phyloP scores from a whole-genome alignment of 1,284 basidiomycete genomes.

The Cryptococcus sp. region DNA sequence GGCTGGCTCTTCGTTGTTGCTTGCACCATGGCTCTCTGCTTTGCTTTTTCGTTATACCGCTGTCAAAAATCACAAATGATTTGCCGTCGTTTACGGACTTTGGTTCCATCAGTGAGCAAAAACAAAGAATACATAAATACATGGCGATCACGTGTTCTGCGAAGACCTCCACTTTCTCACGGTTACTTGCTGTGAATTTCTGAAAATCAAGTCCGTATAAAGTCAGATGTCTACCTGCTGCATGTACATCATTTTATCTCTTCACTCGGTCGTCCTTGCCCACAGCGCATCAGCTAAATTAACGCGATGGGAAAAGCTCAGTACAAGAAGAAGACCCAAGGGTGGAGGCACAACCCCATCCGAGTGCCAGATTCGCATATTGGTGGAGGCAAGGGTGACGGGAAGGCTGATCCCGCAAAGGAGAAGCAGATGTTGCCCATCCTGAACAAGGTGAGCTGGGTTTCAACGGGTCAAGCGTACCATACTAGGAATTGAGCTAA shows the following conservation, averaged over 20 bases:
- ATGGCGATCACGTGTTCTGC: background rate
- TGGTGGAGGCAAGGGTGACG: slow-evolving; percentile 61
- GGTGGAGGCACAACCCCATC: slow-evolving; percentile 83
- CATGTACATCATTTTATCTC: no score
- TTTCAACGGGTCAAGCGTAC: background rate
- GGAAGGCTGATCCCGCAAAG: slow-evolving; percentile 59
- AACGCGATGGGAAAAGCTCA: slow-evolving; percentile 80
- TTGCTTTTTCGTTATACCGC: background rate
- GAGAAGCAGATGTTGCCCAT: slow-evolving; percentile 77
- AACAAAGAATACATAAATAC: background rate
- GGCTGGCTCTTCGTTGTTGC: slow-evolving; percentile 1
- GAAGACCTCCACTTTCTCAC: background rate
- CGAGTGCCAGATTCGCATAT: slow-evolving; percentile 87
- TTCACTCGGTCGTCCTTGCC: no score
- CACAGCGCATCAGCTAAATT: no score
- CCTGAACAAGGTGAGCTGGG: slow-evolving; percentile 69
- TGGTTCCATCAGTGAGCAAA: background rate
- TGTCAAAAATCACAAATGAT: background rate
- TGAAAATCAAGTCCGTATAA: background rate
- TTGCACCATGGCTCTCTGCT: slow-evolving; percentile 11
- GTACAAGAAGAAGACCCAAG: slow-evolving; percentile 61
- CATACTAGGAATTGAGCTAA: background rate
- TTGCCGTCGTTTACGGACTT: background rate
- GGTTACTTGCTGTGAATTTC: background rate
- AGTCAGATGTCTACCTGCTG: background rate